Evolutionary conservation across 257 asterid species (phyloP), one percentile per base, ranked within the genome.

Genomic region (Forsythia suspensa): DNA sequence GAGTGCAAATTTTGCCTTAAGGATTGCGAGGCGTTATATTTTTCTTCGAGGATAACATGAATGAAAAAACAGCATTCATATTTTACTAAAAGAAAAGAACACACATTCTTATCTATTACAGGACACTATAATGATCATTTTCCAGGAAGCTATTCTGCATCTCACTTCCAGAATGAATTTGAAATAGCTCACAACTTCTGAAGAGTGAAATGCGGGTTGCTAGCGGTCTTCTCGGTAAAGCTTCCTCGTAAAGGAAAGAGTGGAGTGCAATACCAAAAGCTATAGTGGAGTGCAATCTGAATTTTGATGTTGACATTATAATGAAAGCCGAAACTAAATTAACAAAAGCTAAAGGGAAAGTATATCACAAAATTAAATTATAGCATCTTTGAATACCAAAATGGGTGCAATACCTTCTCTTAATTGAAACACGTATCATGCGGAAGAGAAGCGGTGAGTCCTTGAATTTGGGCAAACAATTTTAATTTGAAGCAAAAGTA

Each of bases 191-290:
- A 38, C 68, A 65, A 86, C 99, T 82, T 89, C 93, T 98, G 93
- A 78, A 24, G 24, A 24, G 24, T 24, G 24, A 24, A 24, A 83
- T 95, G 97, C 69, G 99, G 99, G 52, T 88, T 91, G 81, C 70
- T 75, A 39, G 98, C 84, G 76, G 97, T 95, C 87, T 92, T 95
- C 86, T 95, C 99, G 3, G 88, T 86, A 83, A 95, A 95, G 86
- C 86, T 89, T 83, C 97, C 99, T 66, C 84, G 81, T 84, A 95
- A 95, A 77, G 99, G 99, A 76, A 93, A 82, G 55, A 95, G 92
- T 18, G 24, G 24, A 24, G 24, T 24, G 24, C 24, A 24, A 24
- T 24, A 24, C 24, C 24, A 24, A 24, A 24, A 24, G 24, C 24
- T 24, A 24, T 24, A 24, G 24, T 24, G 24, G 24, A 24, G 24